Conservation (phyloP, 2,329 filamentous ascomycete species). For the Neofusicoccum kwambonambiense region DNA sequence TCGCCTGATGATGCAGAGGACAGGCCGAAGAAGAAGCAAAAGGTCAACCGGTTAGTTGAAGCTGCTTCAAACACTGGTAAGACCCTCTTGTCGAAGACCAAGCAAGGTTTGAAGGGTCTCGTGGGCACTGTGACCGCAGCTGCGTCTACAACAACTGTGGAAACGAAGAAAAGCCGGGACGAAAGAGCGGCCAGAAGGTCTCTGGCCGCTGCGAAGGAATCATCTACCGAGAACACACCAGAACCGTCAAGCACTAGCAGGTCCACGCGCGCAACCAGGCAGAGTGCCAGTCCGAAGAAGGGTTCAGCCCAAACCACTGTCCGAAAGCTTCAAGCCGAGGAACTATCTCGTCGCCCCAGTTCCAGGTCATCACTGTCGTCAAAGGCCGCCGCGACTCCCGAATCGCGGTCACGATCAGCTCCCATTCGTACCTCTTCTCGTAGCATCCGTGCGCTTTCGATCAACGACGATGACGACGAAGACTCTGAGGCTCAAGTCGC, state of each 20-base stretch:
- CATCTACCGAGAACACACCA: not conserved
- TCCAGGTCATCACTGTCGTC: not conserved
- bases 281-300: slow-evolving; percentile 1
- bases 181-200: slow-evolving; percentile 14
- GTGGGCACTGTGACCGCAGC: not conserved
- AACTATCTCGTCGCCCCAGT: not conserved
- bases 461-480: not conserved
- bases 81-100: slow-evolving; percentile 13
- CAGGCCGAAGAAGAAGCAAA: slow-evolving; percentile 16
- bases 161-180: slow-evolving; percentile 11
- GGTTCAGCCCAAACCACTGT: not conserved
- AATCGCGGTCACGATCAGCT: not conserved
- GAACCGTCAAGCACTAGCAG: not conserved
- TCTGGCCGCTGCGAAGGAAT: not conserved
- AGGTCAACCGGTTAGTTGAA: slow-evolving; percentile 3
- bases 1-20: slow-evolving; percentile 3
- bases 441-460: not conserved
- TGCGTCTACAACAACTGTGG: not conserved
- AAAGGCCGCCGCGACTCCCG: not conserved
- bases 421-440: not conserved
- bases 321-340: not conserved
- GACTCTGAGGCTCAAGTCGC: not conserved
- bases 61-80: slow-evolving; percentile 10
- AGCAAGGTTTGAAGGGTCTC: slow-evolving; percentile 6
- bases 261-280: not conserved